Conservation (phyloP, 2,329 filamentous ascomycete genomes). For the Pezicula rhizophila region DNA sequence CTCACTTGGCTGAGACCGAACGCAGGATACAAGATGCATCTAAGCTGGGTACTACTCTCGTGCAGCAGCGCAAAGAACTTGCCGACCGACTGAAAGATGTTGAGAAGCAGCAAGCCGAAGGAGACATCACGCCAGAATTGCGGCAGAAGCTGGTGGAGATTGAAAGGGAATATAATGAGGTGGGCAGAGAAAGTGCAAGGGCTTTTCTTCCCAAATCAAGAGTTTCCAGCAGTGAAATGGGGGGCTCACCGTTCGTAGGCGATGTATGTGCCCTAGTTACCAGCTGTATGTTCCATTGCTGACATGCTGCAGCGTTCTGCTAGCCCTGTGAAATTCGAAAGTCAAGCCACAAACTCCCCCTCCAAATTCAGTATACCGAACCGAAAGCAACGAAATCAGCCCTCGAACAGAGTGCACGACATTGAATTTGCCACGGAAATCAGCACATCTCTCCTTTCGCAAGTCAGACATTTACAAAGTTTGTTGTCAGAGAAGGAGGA, state of each 20-base stretch:
- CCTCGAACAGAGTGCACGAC: slow-evolving; percentile 81
- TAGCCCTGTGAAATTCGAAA: slow-evolving; percentile 74
- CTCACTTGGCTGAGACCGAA: slow-evolving; percentile 88
- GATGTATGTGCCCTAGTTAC: slow-evolving; percentile 24
- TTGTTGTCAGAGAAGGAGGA: slow-evolving; percentile 85
- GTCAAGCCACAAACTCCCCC: slow-evolving; percentile 77
- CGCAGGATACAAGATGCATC: slow-evolving; percentile 87
- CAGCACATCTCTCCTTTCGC: slow-evolving; percentile 87
- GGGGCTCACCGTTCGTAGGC: slow-evolving; percentile 35
- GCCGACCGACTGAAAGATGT: slow-evolving; percentile 78
- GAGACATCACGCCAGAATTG: slow-evolving; percentile 76
- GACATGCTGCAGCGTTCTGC: slow-evolving; percentile 51
- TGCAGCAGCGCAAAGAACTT: slow-evolving; percentile 81
- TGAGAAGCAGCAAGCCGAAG: slow-evolving; percentile 68
- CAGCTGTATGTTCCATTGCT: slow-evolving; percentile 11
- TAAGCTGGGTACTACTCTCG: slow-evolving; percentile 77
- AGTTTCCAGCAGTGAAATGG: slow-evolving; percentile 62
- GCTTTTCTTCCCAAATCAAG: slow-evolving; percentile 83
- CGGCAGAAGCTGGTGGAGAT: slow-evolving; percentile 78
- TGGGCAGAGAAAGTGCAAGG: slow-evolving; percentile 81
- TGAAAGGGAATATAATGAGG: slow-evolving; percentile 91
- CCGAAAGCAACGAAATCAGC: slow-evolving; percentile 84
- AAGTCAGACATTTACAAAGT: slow-evolving; percentile 84
- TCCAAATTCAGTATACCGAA: slow-evolving; percentile 85
- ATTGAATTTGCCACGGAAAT: slow-evolving; percentile 99